phyloP scores from a whole-genome alignment of 257 asterid genomes.

The Nicotiana obtusifolia region DNA sequence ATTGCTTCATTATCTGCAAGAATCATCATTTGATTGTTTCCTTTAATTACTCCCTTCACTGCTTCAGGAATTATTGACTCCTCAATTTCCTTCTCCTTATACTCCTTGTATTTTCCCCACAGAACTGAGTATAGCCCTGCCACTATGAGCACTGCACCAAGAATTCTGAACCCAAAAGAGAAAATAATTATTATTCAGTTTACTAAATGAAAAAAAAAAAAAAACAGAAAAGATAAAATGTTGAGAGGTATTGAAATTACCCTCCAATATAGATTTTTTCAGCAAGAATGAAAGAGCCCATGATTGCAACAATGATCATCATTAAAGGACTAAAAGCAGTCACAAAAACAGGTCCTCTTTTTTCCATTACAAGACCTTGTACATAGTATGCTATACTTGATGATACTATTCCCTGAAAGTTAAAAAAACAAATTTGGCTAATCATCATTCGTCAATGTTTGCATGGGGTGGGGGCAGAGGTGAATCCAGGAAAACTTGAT shows the following conservation, averaged over 20 bases:
- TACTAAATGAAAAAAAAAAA: neutral
- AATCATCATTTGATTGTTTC: conserved; percentile 10
- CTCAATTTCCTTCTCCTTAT: conserved; percentile 34
- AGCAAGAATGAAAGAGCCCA: conserved; percentile 87
- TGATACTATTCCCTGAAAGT: conserved; percentile 75
- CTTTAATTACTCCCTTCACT: conserved; percentile 24
- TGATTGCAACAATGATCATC: conserved; percentile 89
- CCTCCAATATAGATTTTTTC: conserved; percentile 81
- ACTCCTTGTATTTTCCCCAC: conserved; percentile 61
- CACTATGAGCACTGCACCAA: conserved; percentile 49
- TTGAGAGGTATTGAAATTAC: conserved; percentile 25
- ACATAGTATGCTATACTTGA: conserved; percentile 93
- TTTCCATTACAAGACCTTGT: conserved; percentile 80
- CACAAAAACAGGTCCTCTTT: conserved; percentile 78
- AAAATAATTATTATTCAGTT: neutral
- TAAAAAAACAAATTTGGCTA: too few species aligned
- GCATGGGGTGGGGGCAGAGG: too few species aligned
- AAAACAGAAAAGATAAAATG: neutral
- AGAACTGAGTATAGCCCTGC: conserved; percentile 47
- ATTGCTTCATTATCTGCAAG: conserved; percentile 52
- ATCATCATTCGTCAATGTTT: too few species aligned
- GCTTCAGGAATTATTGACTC: conserved; percentile 32
- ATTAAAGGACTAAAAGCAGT: conserved; percentile 89
- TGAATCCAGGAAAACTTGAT: too few species aligned
- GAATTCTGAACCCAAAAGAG: conserved; percentile 20